These are phyloP conservation scores for Lecanicillium sp. DNA, from an alignment of 2,329 filamentous ascomycete genomes.

Conservation along the genomic window DNA sequence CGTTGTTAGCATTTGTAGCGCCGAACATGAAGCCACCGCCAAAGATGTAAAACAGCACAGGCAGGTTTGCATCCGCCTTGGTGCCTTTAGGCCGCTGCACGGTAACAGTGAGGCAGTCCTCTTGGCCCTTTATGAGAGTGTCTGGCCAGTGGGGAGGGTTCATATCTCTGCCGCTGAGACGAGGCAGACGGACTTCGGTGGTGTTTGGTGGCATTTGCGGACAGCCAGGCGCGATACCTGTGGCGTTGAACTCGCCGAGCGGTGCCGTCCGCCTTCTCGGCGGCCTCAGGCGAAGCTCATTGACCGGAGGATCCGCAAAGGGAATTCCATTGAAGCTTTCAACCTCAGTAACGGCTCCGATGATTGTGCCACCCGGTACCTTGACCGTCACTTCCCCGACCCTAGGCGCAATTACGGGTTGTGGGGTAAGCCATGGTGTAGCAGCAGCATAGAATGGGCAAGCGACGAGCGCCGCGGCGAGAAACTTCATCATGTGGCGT, in stretches of 20 bases:
- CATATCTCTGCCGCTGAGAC: not conserved
- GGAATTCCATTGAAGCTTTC: constrained; percentile 54
- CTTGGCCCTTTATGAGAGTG: constrained; percentile 30
- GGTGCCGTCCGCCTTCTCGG: constrained; percentile 41
- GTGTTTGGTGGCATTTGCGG: constrained; percentile 56
- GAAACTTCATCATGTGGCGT: no score
- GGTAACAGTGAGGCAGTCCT: constrained; percentile 47
- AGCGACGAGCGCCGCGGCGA: no score
- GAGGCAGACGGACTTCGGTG: no score
- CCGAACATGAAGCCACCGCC: constrained; percentile 43
- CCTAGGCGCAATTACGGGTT: no score
- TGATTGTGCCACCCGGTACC: not conserved
- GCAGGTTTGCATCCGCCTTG: constrained; percentile 37
- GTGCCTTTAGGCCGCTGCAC: constrained; percentile 41
- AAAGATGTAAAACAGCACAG: constrained; percentile 53
- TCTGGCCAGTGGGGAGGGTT: not conserved
- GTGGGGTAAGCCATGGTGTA: no score
- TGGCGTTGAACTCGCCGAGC: constrained; percentile 38
- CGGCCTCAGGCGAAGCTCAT: constrained; percentile 51
- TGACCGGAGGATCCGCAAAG: constrained; percentile 55
- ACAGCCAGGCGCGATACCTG: constrained; percentile 43
- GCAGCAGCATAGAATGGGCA: no score
- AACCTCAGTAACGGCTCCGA: not conserved
- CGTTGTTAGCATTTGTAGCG: constrained; percentile 33
- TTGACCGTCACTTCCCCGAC: no score